These are phyloP conservation scores for Suhomyces yuchorum DNA, from an alignment of 1,139 yeast genomes.

Conservation along the genomic window DNA sequence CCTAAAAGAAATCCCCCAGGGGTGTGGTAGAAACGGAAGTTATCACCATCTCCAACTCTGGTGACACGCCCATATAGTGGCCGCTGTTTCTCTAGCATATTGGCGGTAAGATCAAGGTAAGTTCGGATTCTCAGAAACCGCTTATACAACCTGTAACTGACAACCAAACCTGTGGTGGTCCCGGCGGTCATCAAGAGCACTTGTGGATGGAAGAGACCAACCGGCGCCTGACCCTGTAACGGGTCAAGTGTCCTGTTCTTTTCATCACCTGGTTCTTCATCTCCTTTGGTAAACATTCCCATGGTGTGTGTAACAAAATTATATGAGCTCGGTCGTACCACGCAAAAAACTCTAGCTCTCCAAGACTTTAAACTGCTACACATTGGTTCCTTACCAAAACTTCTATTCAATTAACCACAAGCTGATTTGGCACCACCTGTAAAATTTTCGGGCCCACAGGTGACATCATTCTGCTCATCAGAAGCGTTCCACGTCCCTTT, in stretches of 20 bases:
- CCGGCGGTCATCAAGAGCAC: constrained; percentile 45
- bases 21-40: constrained; percentile 86
- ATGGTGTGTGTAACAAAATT: constrained; percentile 3
- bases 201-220: constrained; percentile 41
- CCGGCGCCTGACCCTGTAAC: constrained; percentile 2
- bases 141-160: constrained; percentile 35
- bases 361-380: neutral
- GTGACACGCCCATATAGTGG: constrained; percentile 78
- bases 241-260: neutral
- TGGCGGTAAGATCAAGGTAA: constrained; percentile 43
- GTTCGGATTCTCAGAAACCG: constrained; percentile 38
- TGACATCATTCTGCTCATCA: neutral
- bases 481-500: neutral
- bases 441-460: neutral
- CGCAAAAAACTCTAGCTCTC: neutral
- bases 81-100: constrained; percentile 35
- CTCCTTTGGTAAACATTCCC: constrained; percentile 5
- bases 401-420: neutral
- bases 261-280: neutral
- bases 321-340: neutral
- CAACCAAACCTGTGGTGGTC: constrained; percentile 33
- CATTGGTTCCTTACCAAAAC: neutral
- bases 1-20: constrained; percentile 91
- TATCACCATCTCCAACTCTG: constrained; percentile 96
- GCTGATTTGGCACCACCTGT: neutral